Percentiles rank a stretch among this genome's conserved stretches.
Conservation (phyloP, 768 basidiomycete species). For the Podaxis pistillaris region DNA sequence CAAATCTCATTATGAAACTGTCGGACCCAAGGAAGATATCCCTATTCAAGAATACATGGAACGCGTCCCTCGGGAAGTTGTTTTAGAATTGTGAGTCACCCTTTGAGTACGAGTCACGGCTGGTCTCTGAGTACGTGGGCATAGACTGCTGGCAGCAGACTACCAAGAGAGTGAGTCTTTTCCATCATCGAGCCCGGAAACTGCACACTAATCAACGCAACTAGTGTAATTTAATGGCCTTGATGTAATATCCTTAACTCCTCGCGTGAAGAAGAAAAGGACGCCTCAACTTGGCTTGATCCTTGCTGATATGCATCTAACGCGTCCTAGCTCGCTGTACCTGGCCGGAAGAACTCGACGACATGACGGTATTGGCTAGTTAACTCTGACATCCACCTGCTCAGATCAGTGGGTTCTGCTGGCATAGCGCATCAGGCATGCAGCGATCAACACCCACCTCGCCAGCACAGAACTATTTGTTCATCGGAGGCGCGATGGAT, state of each 20-base stretch:
- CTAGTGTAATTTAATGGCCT: slow-evolving; percentile 10
- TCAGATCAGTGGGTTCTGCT: neutral
- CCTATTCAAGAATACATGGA: slow-evolving; percentile 77
- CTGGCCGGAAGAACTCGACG: no score
- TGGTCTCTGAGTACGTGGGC: neutral
- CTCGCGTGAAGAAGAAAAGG: neutral
- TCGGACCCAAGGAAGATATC: slow-evolving; percentile 70
- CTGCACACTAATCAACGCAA: neutral
- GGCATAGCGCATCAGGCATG: neutral
- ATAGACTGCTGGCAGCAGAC: slow-evolving; percentile 60
- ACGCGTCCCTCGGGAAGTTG: slow-evolving; percentile 83
- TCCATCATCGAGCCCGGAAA: neutral
- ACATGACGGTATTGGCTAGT: neutral
- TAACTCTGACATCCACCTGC: neutral
- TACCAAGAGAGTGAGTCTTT: slow-evolving; percentile 55
- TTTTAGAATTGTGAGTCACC: slow-evolving; percentile 77
- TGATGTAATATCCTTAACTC: slow-evolving; percentile 14
- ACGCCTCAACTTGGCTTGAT: neutral
- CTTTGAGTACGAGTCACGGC: no score
- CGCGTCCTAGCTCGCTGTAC: neutral
- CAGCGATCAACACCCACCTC: neutral
- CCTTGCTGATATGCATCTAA: neutral
- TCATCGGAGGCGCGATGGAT: no score
- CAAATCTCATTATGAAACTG: slow-evolving; percentile 76
- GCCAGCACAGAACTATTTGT: no score